phyloP scores from a whole-genome alignment of 1,284 basidiomycete species.

The Leccinum fuscescens region DNA sequence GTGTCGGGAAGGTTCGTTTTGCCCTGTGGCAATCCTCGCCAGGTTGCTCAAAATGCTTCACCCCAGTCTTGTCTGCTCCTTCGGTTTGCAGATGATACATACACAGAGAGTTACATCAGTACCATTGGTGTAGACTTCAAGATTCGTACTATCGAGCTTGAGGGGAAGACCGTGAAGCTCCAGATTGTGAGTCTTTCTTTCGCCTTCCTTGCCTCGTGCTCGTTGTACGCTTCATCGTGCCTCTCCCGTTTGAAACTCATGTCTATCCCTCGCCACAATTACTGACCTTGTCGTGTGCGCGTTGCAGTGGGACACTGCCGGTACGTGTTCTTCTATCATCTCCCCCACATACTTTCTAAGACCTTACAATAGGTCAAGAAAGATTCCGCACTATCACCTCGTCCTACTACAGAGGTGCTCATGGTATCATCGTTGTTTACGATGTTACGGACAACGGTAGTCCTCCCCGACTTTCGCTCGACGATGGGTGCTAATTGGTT shows the following conservation, averaged over 20 bases:
- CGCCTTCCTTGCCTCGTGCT: constrained; percentile 1
- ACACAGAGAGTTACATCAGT: constrained; percentile 98
- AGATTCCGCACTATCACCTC: constrained; percentile 97
- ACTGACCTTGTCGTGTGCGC: constrained; percentile 16
- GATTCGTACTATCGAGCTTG: constrained; percentile 99
- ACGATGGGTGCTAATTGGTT: constrained; percentile 9
- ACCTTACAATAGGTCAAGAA: constrained; percentile 70
- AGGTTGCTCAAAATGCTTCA: constrained; percentile 14
- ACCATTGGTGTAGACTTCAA: constrained; percentile 99
- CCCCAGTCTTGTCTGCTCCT: constrained; percentile 92
- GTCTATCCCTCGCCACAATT: not conserved
- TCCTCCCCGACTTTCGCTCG: constrained; percentile 12
- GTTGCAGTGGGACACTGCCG: constrained; percentile 89
- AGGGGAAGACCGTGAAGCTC: constrained; percentile 99
- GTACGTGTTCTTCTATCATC: constrained; percentile 34
- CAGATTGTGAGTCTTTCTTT: constrained; percentile 82
- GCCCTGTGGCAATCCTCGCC: constrained; percentile 10
- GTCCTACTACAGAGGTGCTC: constrained; percentile 94
- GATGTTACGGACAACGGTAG: constrained; percentile 97
- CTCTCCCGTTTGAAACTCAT: not conserved
- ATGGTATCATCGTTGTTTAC: constrained; percentile 98
- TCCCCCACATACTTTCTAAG: not conserved
- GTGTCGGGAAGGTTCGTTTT: constrained; percentile 85
- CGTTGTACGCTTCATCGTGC: not conserved
- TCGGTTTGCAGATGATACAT: constrained; percentile 99